Percentiles rank a stretch among this genome's conserved stretches.
Evolutionary conservation across 1,139 yeast species (phyloP).

Genomic region (Nakaseomyces bracarensis): DNA sequence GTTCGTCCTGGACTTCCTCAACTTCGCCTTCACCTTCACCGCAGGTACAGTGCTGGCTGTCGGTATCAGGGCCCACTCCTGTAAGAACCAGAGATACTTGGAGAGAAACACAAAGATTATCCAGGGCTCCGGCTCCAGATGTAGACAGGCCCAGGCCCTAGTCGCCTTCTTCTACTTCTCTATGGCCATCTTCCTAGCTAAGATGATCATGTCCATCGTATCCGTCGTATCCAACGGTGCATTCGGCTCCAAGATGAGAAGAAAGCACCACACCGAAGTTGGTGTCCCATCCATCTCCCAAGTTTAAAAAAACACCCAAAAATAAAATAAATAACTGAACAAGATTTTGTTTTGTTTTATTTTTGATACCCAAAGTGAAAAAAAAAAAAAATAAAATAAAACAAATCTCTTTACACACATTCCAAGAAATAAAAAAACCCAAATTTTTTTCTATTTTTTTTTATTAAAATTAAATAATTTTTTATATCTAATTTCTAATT

Average conservation of each 20-base stretch:
- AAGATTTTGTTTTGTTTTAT: too few species aligned
- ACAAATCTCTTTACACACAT: too few species aligned
- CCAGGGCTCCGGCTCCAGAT: conserved; percentile 72
- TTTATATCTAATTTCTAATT: too few species aligned
- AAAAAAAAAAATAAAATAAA: too few species aligned
- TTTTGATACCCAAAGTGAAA: too few species aligned
- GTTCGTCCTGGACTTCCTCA: conserved; percentile 71
- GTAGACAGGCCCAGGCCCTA: conserved; percentile 92
- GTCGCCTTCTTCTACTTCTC: conserved; percentile 87
- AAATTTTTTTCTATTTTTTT: too few species aligned
- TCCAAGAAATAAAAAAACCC: too few species aligned
- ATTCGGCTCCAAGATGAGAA: conserved; percentile 44
- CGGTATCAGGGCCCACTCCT: conserved; percentile 77
- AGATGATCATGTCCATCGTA: conserved; percentile 53
- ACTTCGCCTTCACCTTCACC: conserved; percentile 84
- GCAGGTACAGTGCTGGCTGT: conserved; percentile 94
- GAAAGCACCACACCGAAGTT: conserved; percentile 51
- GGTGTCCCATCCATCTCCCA: conserved; percentile 87
- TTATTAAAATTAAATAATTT: too few species aligned
- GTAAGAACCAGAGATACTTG: conserved; percentile 59
- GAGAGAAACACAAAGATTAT: conserved; percentile 50
- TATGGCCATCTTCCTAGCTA: conserved; percentile 64
- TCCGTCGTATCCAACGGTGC: conserved; percentile 63
- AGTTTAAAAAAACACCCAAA: conserved; percentile 45
- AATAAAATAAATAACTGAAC: too few species aligned